Conservation (phyloP, 1,139 yeast species). For the Hansenula lynferdii region DNA sequence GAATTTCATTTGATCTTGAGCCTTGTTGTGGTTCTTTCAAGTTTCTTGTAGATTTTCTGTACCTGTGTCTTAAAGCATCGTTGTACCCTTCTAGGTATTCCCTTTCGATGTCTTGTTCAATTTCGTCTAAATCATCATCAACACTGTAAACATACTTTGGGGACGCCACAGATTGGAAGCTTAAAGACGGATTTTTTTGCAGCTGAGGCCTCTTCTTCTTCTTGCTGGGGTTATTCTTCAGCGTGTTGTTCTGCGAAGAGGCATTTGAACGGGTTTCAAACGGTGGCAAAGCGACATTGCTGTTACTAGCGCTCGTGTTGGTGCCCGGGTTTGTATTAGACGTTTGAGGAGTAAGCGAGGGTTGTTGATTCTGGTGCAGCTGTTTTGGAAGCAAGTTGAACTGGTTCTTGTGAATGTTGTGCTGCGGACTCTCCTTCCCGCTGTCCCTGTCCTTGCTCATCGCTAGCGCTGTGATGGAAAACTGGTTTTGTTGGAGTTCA, state of each 20-base stretch:
- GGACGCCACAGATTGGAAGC: slow-evolving; percentile 9
- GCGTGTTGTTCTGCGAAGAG: slow-evolving; percentile 12
- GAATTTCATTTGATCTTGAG: slow-evolving; percentile 7
- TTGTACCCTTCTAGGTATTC: slow-evolving; percentile 69
- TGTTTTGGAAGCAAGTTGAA: slow-evolving; percentile 1
- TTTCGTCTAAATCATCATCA: slow-evolving; percentile 69
- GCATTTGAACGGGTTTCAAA: slow-evolving; percentile 8
- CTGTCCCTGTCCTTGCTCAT: background rate
- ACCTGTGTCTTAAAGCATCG: slow-evolving; percentile 54
- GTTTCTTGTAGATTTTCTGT: slow-evolving; percentile 20
- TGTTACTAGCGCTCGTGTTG: no score
- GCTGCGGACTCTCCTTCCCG: background rate
- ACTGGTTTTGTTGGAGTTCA: no score
- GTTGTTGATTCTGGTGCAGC: no score
- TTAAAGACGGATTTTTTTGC: slow-evolving; percentile 15
- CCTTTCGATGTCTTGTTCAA: slow-evolving; percentile 52
- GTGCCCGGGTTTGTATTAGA: no score
- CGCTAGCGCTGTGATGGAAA: no score
- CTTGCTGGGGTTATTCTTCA: slow-evolving; percentile 6
- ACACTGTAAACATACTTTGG: slow-evolving; percentile 51
- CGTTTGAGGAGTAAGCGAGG: no score
- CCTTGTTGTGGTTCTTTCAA: slow-evolving; percentile 10
- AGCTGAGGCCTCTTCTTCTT: slow-evolving; percentile 20
- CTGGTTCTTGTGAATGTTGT: slow-evolving; percentile 1
- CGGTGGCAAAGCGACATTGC: no score